Conservation (phyloP, 148 eudicot species). For the Fagopyrum tataricum region DNA sequence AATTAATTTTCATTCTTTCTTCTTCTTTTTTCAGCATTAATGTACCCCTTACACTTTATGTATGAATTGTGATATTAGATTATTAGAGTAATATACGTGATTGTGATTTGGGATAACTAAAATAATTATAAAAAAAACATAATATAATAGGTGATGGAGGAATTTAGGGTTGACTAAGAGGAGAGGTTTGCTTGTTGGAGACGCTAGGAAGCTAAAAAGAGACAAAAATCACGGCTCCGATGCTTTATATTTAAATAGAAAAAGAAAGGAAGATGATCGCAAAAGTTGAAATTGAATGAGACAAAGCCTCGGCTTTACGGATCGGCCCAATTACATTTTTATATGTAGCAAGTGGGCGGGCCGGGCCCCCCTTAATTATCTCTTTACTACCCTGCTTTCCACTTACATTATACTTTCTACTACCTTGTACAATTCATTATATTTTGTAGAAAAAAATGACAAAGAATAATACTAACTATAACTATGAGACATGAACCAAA, state of each 20-base stretch:
- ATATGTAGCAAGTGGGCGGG: not conserved
- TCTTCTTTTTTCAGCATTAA: too few relatives aligned
- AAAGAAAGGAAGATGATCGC: not conserved
- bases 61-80: not conserved
- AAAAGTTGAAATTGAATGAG: not conserved
- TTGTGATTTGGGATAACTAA: too few relatives aligned
- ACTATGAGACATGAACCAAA: too few relatives aligned
- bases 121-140: too few relatives aligned
- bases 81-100: too few relatives aligned
- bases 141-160: not conserved
- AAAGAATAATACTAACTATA: too few relatives aligned
- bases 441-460: too few relatives aligned
- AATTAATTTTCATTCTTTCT: too few relatives aligned
- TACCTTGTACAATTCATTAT: not conserved
- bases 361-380: not conserved
- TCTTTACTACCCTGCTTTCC: not conserved
- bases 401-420: not conserved
- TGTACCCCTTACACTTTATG: too few relatives aligned
- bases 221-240: not conserved
- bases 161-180: not conserved
- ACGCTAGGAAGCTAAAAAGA: conserved; percentile 1
- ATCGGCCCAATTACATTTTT: conserved; percentile 5
- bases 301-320: not conserved
- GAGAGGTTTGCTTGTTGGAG: not conserved
- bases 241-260: not conserved